Evolutionary conservation across 148 eudicot genomes (phyloP).

Genomic region (Silene conica): DNA sequence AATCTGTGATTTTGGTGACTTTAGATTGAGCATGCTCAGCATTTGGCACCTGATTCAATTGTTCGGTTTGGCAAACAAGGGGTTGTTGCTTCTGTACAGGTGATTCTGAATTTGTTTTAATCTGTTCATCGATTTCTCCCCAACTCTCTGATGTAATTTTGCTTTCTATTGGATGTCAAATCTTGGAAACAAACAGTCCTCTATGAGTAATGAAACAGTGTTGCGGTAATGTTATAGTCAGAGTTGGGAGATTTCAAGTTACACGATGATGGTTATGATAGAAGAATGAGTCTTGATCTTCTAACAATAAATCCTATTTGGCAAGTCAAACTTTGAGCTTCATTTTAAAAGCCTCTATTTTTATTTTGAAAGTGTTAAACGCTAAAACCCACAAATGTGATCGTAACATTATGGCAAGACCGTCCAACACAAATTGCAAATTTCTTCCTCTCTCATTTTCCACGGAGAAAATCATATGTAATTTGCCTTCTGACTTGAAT

Average conservation of each 20-base stretch:
- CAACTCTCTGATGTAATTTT: neutral
- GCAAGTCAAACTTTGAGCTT: neutral
- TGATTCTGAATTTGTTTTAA: slow-evolving; percentile 20
- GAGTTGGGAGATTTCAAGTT: neutral
- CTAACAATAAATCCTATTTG: neutral
- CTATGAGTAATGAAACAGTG: neutral
- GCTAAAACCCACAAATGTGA: neutral
- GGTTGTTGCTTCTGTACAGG: slow-evolving; percentile 92
- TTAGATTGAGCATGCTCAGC: slow-evolving; percentile 99
- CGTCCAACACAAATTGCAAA: neutral
- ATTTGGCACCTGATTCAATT: slow-evolving; percentile 64
- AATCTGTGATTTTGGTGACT: slow-evolving; percentile 16
- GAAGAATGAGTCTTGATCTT: neutral
- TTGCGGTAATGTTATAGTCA: neutral
- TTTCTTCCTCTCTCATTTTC: neutral
- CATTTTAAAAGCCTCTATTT: neutral
- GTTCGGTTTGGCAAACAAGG: slow-evolving; percentile 68
- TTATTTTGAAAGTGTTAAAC: neutral
- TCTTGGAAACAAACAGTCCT: neutral
- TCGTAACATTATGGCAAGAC: neutral
- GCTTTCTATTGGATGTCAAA: neutral
- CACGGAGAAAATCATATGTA: neutral
- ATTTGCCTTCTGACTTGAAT: neutral
- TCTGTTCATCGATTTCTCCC: slow-evolving; percentile 4
- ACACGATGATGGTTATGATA: neutral